Evolutionary conservation across 495 filamentous ascomycete species (phyloP).

Genomic region (Amphirosellinia nigrospora): DNA sequence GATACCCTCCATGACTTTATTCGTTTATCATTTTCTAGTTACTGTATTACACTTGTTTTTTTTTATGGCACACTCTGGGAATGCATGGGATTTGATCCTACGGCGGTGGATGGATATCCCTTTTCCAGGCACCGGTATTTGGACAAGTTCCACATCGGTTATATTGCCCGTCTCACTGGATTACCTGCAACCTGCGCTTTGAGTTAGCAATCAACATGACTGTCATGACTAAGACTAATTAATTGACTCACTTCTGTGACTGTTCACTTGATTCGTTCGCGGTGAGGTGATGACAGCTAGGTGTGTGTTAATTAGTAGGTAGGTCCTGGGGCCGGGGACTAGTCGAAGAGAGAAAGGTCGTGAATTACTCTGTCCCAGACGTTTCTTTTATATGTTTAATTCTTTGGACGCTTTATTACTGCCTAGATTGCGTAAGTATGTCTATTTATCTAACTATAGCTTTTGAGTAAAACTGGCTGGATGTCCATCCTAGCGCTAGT

Average conservation of each 20-base stretch:
- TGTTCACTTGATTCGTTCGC: not conserved
- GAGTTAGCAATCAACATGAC: not conserved
- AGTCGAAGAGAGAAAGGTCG: not conserved
- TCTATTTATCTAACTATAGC: not conserved
- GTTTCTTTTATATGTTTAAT: not conserved
- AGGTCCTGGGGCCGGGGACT: not conserved
- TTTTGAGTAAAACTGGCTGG: not conserved
- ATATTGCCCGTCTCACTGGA: not conserved
- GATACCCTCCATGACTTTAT: slow-evolving; percentile 15
- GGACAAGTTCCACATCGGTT: not conserved
- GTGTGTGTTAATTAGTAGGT: not conserved
- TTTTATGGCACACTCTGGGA: not conserved
- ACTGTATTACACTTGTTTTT: slow-evolving; percentile 13
- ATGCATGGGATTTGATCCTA: not conserved
- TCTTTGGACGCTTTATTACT: not conserved
- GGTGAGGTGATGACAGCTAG: not conserved
- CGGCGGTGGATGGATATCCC: not conserved
- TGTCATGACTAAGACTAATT: not conserved
- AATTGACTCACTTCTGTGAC: not conserved
- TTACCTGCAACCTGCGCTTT: not conserved
- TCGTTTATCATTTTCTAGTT: not conserved
- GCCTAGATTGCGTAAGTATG: not conserved
- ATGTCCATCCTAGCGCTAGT: not conserved
- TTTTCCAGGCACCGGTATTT: not conserved
- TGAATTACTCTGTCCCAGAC: not conserved